Conservation (phyloP, 371 early-diverging fungal genomes). For the Mortierella sp. region DNA sequence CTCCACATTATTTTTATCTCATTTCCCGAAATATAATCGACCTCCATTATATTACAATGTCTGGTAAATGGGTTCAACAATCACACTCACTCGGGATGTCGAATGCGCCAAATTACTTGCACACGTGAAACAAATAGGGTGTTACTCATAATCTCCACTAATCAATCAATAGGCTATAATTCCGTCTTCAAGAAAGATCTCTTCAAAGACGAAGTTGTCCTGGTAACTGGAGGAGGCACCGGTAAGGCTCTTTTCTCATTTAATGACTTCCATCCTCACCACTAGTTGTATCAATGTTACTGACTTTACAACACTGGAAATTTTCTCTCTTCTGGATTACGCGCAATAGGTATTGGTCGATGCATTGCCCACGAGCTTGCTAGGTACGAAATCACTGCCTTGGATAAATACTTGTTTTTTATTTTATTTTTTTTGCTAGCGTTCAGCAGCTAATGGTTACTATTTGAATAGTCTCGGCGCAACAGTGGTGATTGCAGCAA, state of each 20-base stretch:
- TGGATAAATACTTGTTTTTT: background rate
- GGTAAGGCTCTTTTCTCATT: constrained; percentile 27
- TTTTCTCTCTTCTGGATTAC: background rate
- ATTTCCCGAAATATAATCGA: too few species aligned
- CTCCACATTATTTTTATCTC: too few species aligned
- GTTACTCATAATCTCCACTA: too few species aligned
- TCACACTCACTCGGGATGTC: too few species aligned
- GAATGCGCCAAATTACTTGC: too few species aligned
- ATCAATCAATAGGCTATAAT: constrained; percentile 33
- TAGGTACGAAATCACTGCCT: constrained; percentile 21
- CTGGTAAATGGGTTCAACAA: background rate
- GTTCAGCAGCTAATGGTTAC: background rate
- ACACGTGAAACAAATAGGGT: too few species aligned
- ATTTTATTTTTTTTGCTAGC: background rate
- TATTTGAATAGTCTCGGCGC: constrained; percentile 59
- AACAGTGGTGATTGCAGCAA: constrained; percentile 62
- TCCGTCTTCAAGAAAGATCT: constrained; percentile 57
- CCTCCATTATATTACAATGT: background rate
- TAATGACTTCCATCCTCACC: background rate
- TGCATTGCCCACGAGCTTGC: constrained; percentile 65
- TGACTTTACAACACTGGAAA: background rate
- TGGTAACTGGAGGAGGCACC: constrained; percentile 61
- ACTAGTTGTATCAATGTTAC: background rate
- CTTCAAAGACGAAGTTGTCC: constrained; percentile 56
- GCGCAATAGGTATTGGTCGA: constrained; percentile 60